Base-by-base conservation (phyloP, 2,329 filamentous ascomycete genomes). In the Cladobotryum mycophilum region DNA sequence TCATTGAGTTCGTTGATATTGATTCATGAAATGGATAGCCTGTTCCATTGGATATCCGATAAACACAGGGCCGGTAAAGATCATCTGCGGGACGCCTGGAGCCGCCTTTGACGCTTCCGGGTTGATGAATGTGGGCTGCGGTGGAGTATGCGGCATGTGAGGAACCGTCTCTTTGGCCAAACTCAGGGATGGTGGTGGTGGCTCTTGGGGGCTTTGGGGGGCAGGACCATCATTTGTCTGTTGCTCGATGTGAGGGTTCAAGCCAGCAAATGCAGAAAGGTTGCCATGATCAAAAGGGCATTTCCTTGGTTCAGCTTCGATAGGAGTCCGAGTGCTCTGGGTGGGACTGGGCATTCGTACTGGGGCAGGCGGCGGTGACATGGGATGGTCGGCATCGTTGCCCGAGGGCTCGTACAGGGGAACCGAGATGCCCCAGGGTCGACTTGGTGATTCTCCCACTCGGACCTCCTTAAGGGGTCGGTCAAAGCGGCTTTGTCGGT, bases 21-120 rank as follows among this genome's bases (percentile, higher is more conserved):
- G 76, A 58, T 86, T 83, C 73, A 95, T 79, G 47, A 95, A 78
- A 49, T 81, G 76, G 20, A 88, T 79, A n/a, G 88, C 87, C 64
- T 95, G 85, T 53, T 95, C 88, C 54, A 89, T 80, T 9, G 86
- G 83, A 62, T 96, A 96, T 0, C 92, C 92, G 60, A 97, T 89
- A 63, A 96, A 96, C 0, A 96, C 90, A 0, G 92, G 92, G 0
- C 92, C 92, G 8, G 88, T 95, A 63, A 96, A 96, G 0, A 95
- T 76, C 80, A 96, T 86, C 59, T 86, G 85, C 9, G 88, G 80
- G 9, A 58, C 58, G 9, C 59, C 63, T 37, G 56, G 54, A 5
- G 57, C 58, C 48, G 60, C 61, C 57, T 71, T 66, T 44, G 61
- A 47, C 36, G 67, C 54, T 48, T 66, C 61, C 38, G 75, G 64